Evolutionary conservation across 2,329 filamentous ascomycete genomes (phyloP), one percentile per base, ranked within the genome.

Genomic region (Chalaropsis ovoidea): DNA sequence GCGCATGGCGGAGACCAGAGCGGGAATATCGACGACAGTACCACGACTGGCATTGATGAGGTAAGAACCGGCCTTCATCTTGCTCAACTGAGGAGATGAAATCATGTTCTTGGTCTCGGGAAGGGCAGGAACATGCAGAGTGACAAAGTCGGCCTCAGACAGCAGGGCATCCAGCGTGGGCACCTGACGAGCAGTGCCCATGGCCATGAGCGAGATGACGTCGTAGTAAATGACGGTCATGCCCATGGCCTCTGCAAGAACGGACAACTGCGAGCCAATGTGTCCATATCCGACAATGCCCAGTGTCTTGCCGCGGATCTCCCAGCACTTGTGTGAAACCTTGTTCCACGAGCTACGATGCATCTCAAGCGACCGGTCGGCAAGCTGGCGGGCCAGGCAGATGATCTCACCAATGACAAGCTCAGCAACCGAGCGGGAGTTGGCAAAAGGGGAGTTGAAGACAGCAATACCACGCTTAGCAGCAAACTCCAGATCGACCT

Each of bases 221-320:
- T 99, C 94, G 76, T 95, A 97, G 81, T 96, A 99, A 72, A 97
- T 92, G 72, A 99, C 94, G 17, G 82, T 86, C 93, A 99, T 96
- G 62, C 94, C 94, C 91, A 99, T 96, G 27, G 93, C 86, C 77
- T 99, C 94, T 35, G 94, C 92, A 69, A 99, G 80, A 52, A 99
- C 94, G 0, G 92, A 97, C 69, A 99, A 79, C 76, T 99, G 94
- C 63, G 90, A 92, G 69, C 94, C 94, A 74, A 99, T 97, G 74
- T 99, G 94, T 68, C 94, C 94, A 73, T 99, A 99, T 39, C 94
- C 94, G 70, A 99, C 86, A 72, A 99, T 97, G 69, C 89, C 85
- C 64, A 99, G 82, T 54, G 93, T 97, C 82, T 99, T 99, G 75
- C 94, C 94, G 72, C 94, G 86, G 72, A 97, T 91, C 76, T 99